Percentiles rank a stretch among this genome's conserved stretches.
These are phyloP conservation scores for Diplosphaera chodatii DNA, from an alignment of 139 green algal genomes.

Conservation along the genomic window DNA sequence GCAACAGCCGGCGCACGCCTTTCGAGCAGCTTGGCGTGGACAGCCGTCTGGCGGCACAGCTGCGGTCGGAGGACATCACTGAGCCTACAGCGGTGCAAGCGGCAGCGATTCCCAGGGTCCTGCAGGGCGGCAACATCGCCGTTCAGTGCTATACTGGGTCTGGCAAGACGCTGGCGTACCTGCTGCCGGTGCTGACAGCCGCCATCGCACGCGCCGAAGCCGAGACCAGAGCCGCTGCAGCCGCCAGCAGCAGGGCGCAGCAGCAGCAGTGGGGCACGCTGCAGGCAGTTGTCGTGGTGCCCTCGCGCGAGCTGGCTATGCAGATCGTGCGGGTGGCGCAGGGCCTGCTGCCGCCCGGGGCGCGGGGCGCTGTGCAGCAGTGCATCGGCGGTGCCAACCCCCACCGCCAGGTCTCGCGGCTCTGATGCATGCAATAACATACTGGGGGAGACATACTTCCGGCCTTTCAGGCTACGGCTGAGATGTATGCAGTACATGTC, in stretches of 20 bases:
- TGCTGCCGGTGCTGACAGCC: slow-evolving; percentile 76
- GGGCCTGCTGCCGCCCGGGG: slow-evolving; percentile 51
- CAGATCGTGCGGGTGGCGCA: slow-evolving; percentile 77
- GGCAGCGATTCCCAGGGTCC: slow-evolving; percentile 51
- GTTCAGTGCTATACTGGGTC: slow-evolving; percentile 89
- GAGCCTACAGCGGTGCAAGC: slow-evolving; percentile 67
- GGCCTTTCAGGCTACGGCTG: too few relatives aligned
- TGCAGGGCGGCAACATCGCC: slow-evolving; percentile 58
- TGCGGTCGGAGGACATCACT: slow-evolving; percentile 41
- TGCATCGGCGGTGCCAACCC: slow-evolving; percentile 89
- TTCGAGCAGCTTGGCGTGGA: slow-evolving; percentile 24
- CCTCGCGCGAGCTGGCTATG: slow-evolving; percentile 92
- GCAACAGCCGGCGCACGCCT: not conserved
- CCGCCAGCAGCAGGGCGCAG: not conserved
- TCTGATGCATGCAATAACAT: not conserved
- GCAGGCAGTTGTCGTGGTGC: slow-evolving; percentile 70
- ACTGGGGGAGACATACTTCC: not conserved
- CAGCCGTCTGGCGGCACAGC: slow-evolving; percentile 9
- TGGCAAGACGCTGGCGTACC: slow-evolving; percentile 93
- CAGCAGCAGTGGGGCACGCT: slow-evolving; percentile 13
- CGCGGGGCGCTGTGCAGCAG: slow-evolving; percentile 78
- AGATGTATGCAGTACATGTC: too few relatives aligned
- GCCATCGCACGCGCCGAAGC: slow-evolving; percentile 49
- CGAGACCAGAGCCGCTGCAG: slow-evolving; percentile 7
- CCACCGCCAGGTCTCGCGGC: slow-evolving; percentile 44